Conservation (phyloP, 2,329 filamentous ascomycete genomes). For the Pyricularia sp. region DNA sequence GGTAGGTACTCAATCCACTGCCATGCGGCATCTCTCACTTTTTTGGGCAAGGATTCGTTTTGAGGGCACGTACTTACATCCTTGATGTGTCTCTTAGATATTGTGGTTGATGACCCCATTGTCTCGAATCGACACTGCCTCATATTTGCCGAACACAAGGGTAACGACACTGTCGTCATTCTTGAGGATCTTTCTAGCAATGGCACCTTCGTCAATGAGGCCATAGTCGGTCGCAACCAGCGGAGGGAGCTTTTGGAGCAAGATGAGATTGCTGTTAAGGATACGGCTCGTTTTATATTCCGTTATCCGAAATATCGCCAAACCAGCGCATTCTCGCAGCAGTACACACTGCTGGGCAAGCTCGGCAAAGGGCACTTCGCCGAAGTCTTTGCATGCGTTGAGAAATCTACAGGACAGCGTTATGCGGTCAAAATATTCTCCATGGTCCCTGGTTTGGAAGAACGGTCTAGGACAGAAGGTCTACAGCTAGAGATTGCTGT, state of each 20-base stretch:
- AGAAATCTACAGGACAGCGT: constrained; percentile 70
- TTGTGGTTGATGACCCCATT: constrained; percentile 64
- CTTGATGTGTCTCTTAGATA: constrained; percentile 38
- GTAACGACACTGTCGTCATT: constrained; percentile 51
- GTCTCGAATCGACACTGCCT: constrained; percentile 78
- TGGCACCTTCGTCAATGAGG: constrained; percentile 92
- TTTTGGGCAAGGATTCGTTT: constrained; percentile 7
- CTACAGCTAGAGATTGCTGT: constrained; percentile 94
- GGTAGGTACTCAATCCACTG: constrained; percentile 46
- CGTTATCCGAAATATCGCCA: constrained; percentile 70
- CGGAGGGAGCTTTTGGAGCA: constrained; percentile 78
- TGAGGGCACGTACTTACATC: constrained; percentile 8
- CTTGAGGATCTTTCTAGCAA: constrained; percentile 93
- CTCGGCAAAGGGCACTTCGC: constrained; percentile 94
- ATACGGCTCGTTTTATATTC: constrained; percentile 83
- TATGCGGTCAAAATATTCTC: constrained; percentile 95
- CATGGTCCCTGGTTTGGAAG: constrained; percentile 71
- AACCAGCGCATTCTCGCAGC: constrained; percentile 71
- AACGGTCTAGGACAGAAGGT: constrained; percentile 74
- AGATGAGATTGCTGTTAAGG: constrained; percentile 82
- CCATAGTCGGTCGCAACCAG: constrained; percentile 84
- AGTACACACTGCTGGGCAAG: constrained; percentile 76
- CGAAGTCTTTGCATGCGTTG: constrained; percentile 82
- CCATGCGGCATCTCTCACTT: background rate
- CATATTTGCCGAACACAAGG: constrained; percentile 26